phyloP scores from a whole-genome alignment of 1,139 yeast genomes.

The Candida tunisiensis region DNA sequence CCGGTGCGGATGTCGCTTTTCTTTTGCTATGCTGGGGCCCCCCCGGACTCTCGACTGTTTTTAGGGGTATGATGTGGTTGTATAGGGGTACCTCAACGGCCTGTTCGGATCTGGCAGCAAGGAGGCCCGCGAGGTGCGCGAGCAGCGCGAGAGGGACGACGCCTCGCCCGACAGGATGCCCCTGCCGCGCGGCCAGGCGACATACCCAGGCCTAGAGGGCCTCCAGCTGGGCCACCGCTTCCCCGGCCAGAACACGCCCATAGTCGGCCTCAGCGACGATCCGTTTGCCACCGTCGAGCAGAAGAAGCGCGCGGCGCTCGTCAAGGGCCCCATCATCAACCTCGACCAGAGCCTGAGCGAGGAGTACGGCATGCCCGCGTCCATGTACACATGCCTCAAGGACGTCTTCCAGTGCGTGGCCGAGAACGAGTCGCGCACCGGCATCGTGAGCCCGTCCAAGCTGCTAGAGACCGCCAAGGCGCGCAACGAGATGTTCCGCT shows the following conservation, averaged over 20 bases:
- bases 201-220: conserved; percentile 13
- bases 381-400: conserved; percentile 56
- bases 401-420: conserved; percentile 76
- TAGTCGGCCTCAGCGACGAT: conserved; percentile 32
- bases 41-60: too few relatives aligned
- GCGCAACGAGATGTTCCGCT: conserved; percentile 71
- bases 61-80: too few relatives aligned
- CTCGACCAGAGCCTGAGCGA: conserved; percentile 44
- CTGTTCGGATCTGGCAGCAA: too few relatives aligned
- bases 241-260: conserved; percentile 23
- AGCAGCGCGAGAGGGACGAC: too few relatives aligned
- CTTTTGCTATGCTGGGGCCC: too few relatives aligned
- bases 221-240: conserved; percentile 15
- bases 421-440: conserved; percentile 52
- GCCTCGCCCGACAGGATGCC: too few relatives aligned
- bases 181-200: too few relatives aligned
- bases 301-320: conserved; percentile 63
- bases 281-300: conserved; percentile 51
- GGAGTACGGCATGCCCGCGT: conserved; percentile 32
- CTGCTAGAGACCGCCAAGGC: conserved; percentile 61
- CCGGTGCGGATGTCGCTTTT: too few relatives aligned
- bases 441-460: conserved; percentile 71
- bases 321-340: conserved; percentile 73
- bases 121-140: too few relatives aligned
- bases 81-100: too few relatives aligned